phyloP scores from a whole-genome alignment of 2,329 filamentous ascomycete species.

The Phialocephala sp. region DNA sequence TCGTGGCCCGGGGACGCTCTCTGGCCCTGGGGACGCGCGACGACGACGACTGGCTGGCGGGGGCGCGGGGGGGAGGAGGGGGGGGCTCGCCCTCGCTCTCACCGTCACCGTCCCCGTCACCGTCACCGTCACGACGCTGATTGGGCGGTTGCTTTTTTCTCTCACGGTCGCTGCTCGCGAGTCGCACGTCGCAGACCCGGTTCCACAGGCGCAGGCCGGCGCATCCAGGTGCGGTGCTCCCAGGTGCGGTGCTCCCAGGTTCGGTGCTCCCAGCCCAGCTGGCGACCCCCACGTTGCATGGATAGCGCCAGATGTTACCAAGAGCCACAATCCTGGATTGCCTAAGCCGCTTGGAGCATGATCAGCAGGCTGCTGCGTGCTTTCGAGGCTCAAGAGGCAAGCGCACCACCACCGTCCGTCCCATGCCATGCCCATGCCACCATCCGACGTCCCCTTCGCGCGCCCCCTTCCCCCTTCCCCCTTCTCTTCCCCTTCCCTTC shows the following conservation, averaged over 20 bases:
- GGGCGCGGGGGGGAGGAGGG: too few species aligned
- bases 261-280: too few species aligned
- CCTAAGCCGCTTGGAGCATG: conserved; percentile 25
- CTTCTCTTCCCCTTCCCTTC: too few species aligned
- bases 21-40: background rate
- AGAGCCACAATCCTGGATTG: conserved; percentile 31
- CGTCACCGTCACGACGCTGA: background rate
- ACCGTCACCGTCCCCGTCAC: background rate
- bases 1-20: background rate
- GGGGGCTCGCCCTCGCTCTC: too few species aligned
- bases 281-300: conserved; percentile 25
- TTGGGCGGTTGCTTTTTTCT: background rate
- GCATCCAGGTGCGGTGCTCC: too few species aligned
- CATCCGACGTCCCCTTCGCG: background rate
- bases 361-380: conserved; percentile 27
- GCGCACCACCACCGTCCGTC: too few species aligned
- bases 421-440: too few species aligned
- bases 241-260: too few species aligned
- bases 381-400: conserved; percentile 8
- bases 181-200: too few species aligned
- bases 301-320: conserved; percentile 23
- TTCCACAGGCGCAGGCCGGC: too few species aligned
- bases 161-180: background rate
- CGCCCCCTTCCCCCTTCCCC: too few species aligned
- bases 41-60: background rate